Evolutionary conservation across 768 basidiomycete species (phyloP).

Genomic region (Naganishia onofrii): DNA sequence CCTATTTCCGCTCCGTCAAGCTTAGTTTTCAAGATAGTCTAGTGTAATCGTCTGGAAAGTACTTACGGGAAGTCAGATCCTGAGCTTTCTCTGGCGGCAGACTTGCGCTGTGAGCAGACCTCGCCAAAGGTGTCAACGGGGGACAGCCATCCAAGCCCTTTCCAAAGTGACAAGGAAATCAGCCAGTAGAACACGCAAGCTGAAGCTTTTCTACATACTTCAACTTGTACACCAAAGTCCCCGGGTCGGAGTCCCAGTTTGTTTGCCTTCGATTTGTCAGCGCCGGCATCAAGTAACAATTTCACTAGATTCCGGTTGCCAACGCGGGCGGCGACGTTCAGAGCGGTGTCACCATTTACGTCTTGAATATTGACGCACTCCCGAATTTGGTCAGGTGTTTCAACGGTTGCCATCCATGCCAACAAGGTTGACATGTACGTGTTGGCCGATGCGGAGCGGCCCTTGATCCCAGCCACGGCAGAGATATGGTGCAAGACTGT

Average conservation of each 20-base stretch:
- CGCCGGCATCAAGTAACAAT: conserved; percentile 84
- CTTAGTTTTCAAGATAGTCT: not conserved
- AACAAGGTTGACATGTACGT: conserved; percentile 91
- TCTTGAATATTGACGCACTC: conserved; percentile 87
- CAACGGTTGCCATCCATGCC: conserved; percentile 74
- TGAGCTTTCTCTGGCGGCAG: conserved; percentile 24
- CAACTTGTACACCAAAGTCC: conserved; percentile 91
- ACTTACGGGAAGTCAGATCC: conserved; percentile 27
- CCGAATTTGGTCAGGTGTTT: conserved; percentile 60
- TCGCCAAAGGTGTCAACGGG: not conserved
- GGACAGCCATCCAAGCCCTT: conserved; percentile 25
- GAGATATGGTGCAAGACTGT: conserved; percentile 89
- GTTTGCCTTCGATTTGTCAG: conserved; percentile 81
- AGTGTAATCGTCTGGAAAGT: not conserved
- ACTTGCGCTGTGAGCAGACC: conserved; percentile 20
- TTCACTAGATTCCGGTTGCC: conserved; percentile 84
- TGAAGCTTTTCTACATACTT: conserved; percentile 58
- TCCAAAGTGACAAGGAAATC: not conserved
- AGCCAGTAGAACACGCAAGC: not conserved
- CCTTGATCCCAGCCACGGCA: conserved; percentile 84
- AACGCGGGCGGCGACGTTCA: conserved; percentile 91
- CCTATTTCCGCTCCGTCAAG: conserved; percentile 57
- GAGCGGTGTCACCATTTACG: conserved; percentile 88
- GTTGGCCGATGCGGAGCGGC: conserved; percentile 74
- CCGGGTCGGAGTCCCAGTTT: conserved; percentile 88